Percentiles rank a stretch among this genome's conserved stretches.
Evolutionary conservation across 176 grass and related monocot species (phyloP).

Genomic region (Phoenix dactylifera): DNA sequence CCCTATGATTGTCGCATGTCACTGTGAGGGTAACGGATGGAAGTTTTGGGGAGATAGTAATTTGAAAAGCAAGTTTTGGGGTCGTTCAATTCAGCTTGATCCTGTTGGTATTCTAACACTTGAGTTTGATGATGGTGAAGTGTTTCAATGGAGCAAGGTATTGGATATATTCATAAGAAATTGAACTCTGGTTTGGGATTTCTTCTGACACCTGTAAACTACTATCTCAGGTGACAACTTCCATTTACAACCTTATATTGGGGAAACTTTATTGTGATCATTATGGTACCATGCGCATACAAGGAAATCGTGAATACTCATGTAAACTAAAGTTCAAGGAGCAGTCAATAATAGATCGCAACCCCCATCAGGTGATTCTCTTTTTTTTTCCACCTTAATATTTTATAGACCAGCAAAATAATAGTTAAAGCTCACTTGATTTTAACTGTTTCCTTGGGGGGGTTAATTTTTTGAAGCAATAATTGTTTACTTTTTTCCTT

Average conservation of each 20-base stretch:
- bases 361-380: slow-evolving; percentile 80
- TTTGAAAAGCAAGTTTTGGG: slow-evolving; percentile 99
- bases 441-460: no score
- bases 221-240: slow-evolving; percentile 77
- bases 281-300: slow-evolving; percentile 97
- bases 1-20: slow-evolving; percentile 95
- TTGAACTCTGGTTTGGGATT: background rate
- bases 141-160: slow-evolving; percentile 99
- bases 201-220: slow-evolving; percentile 11
- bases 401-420: no score
- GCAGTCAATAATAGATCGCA: slow-evolving; percentile 98
- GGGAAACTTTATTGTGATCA: slow-evolving; percentile 99
- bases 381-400: background rate
- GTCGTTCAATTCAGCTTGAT: slow-evolving; percentile 98
- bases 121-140: slow-evolving; percentile 98
- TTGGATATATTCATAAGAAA: background rate
- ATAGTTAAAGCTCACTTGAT: no score
- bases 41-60: slow-evolving; percentile 98
- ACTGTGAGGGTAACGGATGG: slow-evolving; percentile 92
- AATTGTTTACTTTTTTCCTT: no score
- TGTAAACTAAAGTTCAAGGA: slow-evolving; percentile 99
- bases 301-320: slow-evolving; percentile 90
- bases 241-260: slow-evolving; percentile 99
- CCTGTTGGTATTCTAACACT: slow-evolving; percentile 81
- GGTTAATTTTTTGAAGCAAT: no score